A percentile compares a stretch with the other conserved stretches of the same genome.
Conservation (phyloP, 2,329 filamentous ascomycete species). For the Sporothrix curviconia region DNA sequence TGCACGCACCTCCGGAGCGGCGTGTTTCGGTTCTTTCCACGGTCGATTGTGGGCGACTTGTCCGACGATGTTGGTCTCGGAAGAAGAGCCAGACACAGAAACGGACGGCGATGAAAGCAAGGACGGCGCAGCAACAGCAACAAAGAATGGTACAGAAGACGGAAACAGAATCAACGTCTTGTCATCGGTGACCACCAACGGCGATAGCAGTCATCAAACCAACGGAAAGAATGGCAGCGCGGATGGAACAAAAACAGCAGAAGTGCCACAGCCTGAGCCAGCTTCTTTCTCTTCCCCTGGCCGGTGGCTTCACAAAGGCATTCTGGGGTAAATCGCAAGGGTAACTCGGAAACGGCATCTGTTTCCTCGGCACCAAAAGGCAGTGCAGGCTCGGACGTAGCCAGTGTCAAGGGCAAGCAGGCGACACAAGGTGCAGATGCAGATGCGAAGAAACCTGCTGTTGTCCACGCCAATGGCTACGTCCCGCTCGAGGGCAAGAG, state of each 20-base stretch:
- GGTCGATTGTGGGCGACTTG: slow-evolving; percentile 72
- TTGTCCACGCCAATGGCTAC: slow-evolving; percentile 7
- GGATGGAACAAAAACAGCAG: slow-evolving; percentile 17
- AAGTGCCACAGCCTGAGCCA: slow-evolving; percentile 14
- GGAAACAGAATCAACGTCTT: not conserved
- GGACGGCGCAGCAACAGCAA: not conserved
- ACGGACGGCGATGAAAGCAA: slow-evolving; percentile 27
- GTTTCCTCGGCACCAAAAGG: slow-evolving; percentile 52
- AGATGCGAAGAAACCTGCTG: not conserved
- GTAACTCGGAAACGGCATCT: slow-evolving; percentile 50
- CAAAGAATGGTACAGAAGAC: not conserved
- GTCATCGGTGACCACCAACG: not conserved
- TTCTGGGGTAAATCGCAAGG: slow-evolving; percentile 44
- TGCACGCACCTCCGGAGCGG: slow-evolving; percentile 83
- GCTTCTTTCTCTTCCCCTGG: slow-evolving; percentile 29
- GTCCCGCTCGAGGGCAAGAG: slow-evolving; percentile 63
- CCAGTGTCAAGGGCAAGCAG: slow-evolving; percentile 43
- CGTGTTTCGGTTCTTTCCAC: slow-evolving; percentile 79
- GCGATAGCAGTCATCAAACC: not conserved
- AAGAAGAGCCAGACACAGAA: slow-evolving; percentile 27
- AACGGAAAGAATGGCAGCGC: slow-evolving; percentile 15
- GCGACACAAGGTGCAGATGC: slow-evolving; percentile 33
- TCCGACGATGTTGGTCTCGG: slow-evolving; percentile 45
- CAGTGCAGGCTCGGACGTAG: slow-evolving; percentile 45
- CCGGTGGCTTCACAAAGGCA: slow-evolving; percentile 47